Conservation (phyloP, 805 yeast genomes). For the Candida lessepsii region DNA sequence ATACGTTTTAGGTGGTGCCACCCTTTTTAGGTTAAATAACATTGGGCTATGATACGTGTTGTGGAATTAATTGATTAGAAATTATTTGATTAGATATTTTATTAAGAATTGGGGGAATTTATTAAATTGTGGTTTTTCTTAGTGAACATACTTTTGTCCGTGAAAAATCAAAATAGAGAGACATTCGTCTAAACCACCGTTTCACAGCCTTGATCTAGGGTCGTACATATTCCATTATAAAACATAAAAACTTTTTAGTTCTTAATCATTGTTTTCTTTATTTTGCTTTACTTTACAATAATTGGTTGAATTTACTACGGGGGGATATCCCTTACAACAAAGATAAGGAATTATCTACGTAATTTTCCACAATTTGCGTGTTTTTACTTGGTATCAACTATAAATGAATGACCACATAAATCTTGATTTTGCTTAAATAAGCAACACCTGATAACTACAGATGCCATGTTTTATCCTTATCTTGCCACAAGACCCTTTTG, state of each 20-base stretch:
- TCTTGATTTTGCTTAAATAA: background rate
- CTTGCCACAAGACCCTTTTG: background rate
- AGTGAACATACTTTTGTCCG: no score
- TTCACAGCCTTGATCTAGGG: background rate
- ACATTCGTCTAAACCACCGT: no score
- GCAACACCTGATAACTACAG: background rate
- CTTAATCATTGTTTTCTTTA: background rate
- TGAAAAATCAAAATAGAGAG: no score
- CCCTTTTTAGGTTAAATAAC: no score
- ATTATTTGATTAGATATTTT: no score
- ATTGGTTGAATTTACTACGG: conserved; percentile 2
- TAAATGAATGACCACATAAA: background rate
- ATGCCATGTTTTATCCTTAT: background rate
- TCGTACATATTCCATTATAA: no score
- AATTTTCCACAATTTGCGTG: no score
- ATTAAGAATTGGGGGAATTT: no score
- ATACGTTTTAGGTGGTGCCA: no score
- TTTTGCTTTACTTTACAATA: background rate
- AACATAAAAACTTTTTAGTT: background rate
- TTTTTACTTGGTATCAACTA: background rate
- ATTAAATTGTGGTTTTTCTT: no score
- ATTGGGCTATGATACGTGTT: no score
- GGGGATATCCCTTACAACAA: conserved; percentile 2
- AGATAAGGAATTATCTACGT: background rate
- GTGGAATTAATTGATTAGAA: no score